These are phyloP conservation scores for Sporothrix variecibatus DNA, from an alignment of 2,329 filamentous ascomycete genomes.

Conservation along the genomic window DNA sequence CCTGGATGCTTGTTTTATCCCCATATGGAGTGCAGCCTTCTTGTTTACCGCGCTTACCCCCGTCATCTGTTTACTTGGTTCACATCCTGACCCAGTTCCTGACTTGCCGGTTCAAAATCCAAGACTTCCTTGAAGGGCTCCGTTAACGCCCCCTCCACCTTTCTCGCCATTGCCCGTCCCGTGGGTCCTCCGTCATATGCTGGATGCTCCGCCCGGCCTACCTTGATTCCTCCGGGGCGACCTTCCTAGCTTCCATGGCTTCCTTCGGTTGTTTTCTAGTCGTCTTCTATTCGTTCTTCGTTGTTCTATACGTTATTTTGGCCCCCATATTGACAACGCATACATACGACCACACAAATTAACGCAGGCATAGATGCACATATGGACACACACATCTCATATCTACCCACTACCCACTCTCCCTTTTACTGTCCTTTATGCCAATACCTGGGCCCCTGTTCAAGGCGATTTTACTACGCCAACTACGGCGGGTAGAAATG, in stretches of 20 bases:
- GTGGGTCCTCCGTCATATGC: not conserved
- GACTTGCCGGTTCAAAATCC: not conserved
- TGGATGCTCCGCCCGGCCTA: not conserved
- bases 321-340: slow-evolving; percentile 11
- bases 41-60: not conserved
- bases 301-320: not conserved
- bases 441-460: not conserved
- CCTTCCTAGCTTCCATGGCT: not conserved
- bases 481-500: not conserved
- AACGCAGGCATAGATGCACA: not conserved
- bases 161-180: not conserved
- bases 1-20: not conserved
- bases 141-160: not conserved
- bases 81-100: not conserved
- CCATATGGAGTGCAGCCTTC: not conserved
- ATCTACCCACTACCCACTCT: not conserved
- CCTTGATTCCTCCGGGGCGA: not conserved
- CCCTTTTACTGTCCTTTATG: not conserved
- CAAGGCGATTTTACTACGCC: not conserved
- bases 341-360: not conserved
- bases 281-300: not conserved
- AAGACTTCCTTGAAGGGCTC: not conserved
- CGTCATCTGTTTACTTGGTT: not conserved
- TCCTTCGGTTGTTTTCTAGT: not conserved
- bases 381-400: not conserved